phyloP scores from a whole-genome alignment of 257 asterid genomes.

The Sherardia arvensis region DNA sequence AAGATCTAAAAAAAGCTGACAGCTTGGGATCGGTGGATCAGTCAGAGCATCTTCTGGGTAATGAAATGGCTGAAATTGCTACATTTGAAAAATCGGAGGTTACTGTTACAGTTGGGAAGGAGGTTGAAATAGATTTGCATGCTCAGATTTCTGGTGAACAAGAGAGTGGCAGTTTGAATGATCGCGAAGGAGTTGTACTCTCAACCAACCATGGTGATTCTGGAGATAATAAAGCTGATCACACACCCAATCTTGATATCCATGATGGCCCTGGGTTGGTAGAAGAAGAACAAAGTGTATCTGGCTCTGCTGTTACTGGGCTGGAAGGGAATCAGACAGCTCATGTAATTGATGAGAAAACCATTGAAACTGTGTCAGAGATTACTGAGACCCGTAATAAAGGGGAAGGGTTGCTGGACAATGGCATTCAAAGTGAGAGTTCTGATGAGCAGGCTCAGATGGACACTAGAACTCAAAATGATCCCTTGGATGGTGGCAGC shows the following conservation, averaged over 20 bases:
- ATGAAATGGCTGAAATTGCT: conserved; percentile 8
- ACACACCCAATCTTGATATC: conserved; percentile 18
- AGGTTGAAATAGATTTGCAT: conserved; percentile 2
- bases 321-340: conserved; percentile 25
- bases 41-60: conserved; percentile 25
- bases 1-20: conserved; percentile 19
- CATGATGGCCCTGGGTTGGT: conserved; percentile 17
- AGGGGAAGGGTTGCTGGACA: conserved; percentile 20
- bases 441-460: conserved; percentile 19
- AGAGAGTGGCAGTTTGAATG: background rate
- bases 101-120: background rate
- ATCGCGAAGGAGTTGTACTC: background rate
- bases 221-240: conserved; percentile 18
- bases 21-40: conserved; percentile 15
- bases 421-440: conserved; percentile 27
- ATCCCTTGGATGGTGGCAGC: conserved; percentile 33
- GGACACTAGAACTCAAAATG: conserved; percentile 23
- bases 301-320: conserved; percentile 19
- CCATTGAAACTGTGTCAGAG: conserved; percentile 21
- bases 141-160: conserved; percentile 3
- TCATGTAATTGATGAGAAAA: conserved; percentile 19
- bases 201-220: conserved; percentile 10
- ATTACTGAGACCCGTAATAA: conserved; percentile 23
- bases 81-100: background rate
- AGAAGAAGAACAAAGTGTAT: conserved; percentile 18